phyloP scores from a whole-genome alignment of 2,329 filamentous ascomycete species.

The Xylariomycetidae sp. region DNA sequence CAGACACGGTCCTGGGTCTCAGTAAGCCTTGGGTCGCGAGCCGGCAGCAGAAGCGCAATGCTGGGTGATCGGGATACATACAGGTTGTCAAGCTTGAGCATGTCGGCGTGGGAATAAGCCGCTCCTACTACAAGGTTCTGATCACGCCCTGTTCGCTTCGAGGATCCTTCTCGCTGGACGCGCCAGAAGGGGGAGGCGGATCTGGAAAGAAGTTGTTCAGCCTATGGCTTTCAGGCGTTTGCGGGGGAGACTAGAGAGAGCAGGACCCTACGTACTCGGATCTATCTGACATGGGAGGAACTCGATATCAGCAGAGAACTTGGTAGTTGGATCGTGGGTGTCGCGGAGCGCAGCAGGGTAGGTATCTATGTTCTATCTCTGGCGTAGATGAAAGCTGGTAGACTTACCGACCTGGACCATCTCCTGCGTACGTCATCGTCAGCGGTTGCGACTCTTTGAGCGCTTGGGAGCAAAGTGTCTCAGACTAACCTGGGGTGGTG shows the following conservation, averaged over 20 bases:
- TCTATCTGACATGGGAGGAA: constrained; percentile 43
- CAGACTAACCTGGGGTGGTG: constrained; percentile 59
- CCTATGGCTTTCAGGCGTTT: constrained; percentile 3
- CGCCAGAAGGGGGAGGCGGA: constrained; percentile 87
- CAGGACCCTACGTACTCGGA: constrained; percentile 51
- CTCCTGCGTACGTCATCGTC: constrained; percentile 58
- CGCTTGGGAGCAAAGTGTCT: constrained; percentile 3
- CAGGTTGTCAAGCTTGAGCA: constrained; percentile 80
- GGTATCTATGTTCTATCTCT: constrained; percentile 6
- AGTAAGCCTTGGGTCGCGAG: constrained; percentile 5
- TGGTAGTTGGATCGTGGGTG: too few relatives aligned
- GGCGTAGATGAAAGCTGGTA: constrained; percentile 3
- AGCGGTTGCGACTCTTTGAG: constrained; percentile 5
- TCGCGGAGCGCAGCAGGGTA: too few relatives aligned
- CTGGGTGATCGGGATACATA: constrained; percentile 38
- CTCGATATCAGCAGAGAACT: not conserved
- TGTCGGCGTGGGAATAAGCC: constrained; percentile 92
- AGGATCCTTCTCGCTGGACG: constrained; percentile 45
- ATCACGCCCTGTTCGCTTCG: constrained; percentile 53
- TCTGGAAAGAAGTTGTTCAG: constrained; percentile 41
- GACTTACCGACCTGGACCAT: constrained; percentile 97
- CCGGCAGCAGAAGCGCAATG: not conserved
- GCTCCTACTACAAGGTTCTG: constrained; percentile 79
- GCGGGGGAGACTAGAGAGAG: not conserved
- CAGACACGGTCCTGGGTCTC: constrained; percentile 49